A percentile compares a stretch with the other conserved stretches of the same genome.
phyloP scores from a whole-genome alignment of 2,329 filamentous ascomycete species.

The Esteya vermicola region DNA sequence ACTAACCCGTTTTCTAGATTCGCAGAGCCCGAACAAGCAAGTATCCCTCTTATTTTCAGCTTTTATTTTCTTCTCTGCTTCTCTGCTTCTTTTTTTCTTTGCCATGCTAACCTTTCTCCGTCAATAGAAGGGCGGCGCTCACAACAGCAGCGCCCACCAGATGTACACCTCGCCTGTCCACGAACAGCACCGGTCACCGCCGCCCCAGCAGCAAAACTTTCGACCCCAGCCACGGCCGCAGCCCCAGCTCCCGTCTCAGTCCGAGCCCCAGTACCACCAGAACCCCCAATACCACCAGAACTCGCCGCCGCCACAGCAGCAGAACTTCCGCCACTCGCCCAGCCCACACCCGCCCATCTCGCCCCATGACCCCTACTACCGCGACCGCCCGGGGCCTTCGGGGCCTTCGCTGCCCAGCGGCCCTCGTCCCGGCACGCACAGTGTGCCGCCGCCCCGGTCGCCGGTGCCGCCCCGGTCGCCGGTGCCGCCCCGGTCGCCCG shows the following conservation, averaged over 20 bases:
- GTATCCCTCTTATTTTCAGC: conserved; percentile 6
- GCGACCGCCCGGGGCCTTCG: conserved; percentile 1
- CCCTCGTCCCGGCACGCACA: conserved; percentile 4
- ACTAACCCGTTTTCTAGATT: conserved; percentile 21
- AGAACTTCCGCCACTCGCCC: conserved; percentile 25
- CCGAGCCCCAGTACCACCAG: conserved; percentile 2
- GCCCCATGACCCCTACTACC: conserved; percentile 2
- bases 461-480: not conserved
- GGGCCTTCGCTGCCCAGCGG: conserved; percentile 5
- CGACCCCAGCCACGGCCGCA: conserved; percentile 29
- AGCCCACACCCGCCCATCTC: conserved; percentile 12
- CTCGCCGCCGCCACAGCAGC: conserved; percentile 10
- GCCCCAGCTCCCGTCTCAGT: conserved; percentile 2
- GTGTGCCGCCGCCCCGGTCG: conserved; percentile 5
- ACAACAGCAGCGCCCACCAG: conserved; percentile 20
- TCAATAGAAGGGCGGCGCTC: not conserved
- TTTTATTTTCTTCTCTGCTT: no score
- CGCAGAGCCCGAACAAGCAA: conserved; percentile 33
- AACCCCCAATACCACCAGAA: conserved; percentile 10
- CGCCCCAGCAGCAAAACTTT: conserved; percentile 8
- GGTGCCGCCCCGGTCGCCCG: not conserved
- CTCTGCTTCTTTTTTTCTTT: not conserved
- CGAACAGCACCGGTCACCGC: conserved; percentile 8
- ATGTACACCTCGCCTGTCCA: conserved; percentile 6
- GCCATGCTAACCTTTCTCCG: not conserved